phyloP scores from a whole-genome alignment of 306 rosid genomes.

The Quercus dentata region DNA sequence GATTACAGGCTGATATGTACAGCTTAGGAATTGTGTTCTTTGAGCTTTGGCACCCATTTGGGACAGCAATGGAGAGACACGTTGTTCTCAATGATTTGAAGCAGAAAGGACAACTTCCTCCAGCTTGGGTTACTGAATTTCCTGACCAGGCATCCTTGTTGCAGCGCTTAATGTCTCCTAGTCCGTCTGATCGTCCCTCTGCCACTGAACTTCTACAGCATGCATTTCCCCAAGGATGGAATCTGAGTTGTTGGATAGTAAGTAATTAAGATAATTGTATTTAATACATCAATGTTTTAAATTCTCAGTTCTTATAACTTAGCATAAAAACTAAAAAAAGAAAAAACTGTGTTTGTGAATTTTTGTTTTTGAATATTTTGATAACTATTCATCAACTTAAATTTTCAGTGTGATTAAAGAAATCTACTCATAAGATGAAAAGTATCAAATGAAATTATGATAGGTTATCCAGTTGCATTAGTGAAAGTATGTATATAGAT shows the following conservation, averaged over 20 bases:
- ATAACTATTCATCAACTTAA: not conserved
- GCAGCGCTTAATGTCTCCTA: constrained; percentile 66
- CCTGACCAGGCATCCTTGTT: constrained; percentile 79
- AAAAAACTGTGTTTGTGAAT: not conserved
- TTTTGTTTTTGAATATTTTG: not conserved
- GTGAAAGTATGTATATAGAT: not conserved
- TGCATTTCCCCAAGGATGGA: constrained; percentile 94
- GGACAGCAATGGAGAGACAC: constrained; percentile 87
- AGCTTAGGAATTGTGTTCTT: constrained; percentile 93
- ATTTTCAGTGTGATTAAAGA: not conserved
- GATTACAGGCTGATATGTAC: constrained; percentile 92
- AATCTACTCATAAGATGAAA: not conserved
- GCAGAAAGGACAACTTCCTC: constrained; percentile 74
- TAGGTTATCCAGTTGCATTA: not conserved
- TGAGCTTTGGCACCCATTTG: constrained; percentile 99
- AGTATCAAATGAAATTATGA: not conserved
- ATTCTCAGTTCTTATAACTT: too few relatives aligned
- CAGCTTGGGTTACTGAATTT: constrained; percentile 70
- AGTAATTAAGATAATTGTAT: constrained; percentile 36
- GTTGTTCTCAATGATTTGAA: constrained; percentile 78
- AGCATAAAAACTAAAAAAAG: too few relatives aligned
- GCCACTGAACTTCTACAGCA: constrained; percentile 72
- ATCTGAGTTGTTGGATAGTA: constrained; percentile 84
- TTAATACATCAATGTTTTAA: not conserved
- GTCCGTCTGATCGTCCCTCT: constrained; percentile 94